Base-by-base conservation (phyloP, 345 rosid species). In the Salix caprea region DNA sequence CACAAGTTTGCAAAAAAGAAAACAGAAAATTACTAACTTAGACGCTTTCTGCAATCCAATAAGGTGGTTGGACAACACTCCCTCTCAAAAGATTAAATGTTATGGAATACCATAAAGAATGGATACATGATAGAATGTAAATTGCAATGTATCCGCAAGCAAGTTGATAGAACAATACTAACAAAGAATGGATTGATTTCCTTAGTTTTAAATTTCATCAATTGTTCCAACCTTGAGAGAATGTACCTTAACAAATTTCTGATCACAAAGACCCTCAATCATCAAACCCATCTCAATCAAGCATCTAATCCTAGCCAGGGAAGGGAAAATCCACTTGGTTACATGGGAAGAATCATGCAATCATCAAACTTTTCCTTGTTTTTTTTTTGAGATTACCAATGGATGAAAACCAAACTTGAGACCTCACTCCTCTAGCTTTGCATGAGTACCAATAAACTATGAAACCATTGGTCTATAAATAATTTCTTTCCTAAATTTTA, bases 261-360 rank as follows among this genome's bases (percentile, higher is more conserved):
- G 65, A 37, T 58, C 67, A 58, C 42, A 23, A 19, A 42, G 36
- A 61, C 19, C 6, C 56, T 40, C 37, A 1, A 3, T 28, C 13
- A 26, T 8, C 60, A 24, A 8, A 71, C 9, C 74, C 65, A 52
- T 71, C 74, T 71, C 74, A 71, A 42, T 50, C 28, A 37, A 40
- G 16, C 65, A 62, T 62, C 40, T 39, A 26, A 16, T 65, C 12
- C 61, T 7, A 48, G 42, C 40, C 11, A 18, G 9, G 56, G 56
- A 50, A 50, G 56, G 56, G 18, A 50, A 50, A 50, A 50, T 16
- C 18, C 56, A 50, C 56, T 5, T 50, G 21, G 56, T 50, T 50
- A 16, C 2, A 0, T 50, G n/a, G 56, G 56, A 50, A 50, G 56
- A 50, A 50, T 50, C 18, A 18, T 50, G 48, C 56, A 50, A 18